Conservation (phyloP, 768 basidiomycete genomes). For the Leccinum imitatum region DNA sequence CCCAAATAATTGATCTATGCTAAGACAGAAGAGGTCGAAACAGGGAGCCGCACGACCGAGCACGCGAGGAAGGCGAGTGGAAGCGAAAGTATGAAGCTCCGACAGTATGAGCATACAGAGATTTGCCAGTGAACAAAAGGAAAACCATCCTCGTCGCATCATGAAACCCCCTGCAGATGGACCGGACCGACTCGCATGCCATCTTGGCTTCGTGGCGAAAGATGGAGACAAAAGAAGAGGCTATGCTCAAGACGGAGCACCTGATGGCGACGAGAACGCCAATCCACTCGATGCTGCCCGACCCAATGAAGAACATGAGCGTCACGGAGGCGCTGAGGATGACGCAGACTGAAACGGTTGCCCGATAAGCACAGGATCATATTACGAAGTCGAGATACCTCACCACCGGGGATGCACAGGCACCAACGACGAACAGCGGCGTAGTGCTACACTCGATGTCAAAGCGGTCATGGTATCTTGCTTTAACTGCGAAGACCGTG, state of each 20-base stretch:
- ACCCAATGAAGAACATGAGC: conserved; percentile 64
- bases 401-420: conserved; percentile 63
- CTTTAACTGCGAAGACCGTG: not conserved
- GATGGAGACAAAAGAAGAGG: conserved; percentile 62
- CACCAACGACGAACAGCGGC: conserved; percentile 63
- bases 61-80: conserved; percentile 74
- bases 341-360: conserved; percentile 62
- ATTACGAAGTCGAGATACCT: conserved; percentile 27
- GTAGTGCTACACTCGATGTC: conserved; percentile 61
- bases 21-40: no score
- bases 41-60: conserved; percentile 41
- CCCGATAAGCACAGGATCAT: conserved; percentile 5
- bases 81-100: conserved; percentile 62
- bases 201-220: conserved; percentile 69
- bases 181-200: conserved; percentile 42
- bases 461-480: conserved; percentile 42
- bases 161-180: conserved; percentile 54
- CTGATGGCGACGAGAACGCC: conserved; percentile 62
- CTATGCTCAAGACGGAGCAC: conserved; percentile 60
- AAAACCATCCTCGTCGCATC: conserved; percentile 39
- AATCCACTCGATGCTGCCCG: conserved; percentile 62
- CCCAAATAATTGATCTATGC: not conserved
- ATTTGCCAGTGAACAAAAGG: not conserved
- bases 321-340: conserved; percentile 80
- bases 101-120: conserved; percentile 31